Conservation (phyloP, 257 asterid species). For the Scutellaria galericulata region DNA sequence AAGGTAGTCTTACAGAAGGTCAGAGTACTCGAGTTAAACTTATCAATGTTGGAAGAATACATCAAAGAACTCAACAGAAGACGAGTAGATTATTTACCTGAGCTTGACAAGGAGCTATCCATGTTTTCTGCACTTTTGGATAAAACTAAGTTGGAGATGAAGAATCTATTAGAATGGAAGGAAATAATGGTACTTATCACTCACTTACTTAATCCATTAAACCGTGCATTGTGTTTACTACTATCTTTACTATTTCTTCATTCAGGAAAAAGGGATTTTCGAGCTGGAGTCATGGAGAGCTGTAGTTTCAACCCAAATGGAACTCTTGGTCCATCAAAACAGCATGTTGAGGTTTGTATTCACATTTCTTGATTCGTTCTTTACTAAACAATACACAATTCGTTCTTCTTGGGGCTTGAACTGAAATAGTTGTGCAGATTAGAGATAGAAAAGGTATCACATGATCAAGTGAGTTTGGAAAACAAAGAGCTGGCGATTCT, state of each 20-base stretch:
- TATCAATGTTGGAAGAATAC: constrained; percentile 87
- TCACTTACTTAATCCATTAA: not conserved
- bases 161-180: constrained; percentile 80
- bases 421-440: constrained; percentile 52
- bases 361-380: constrained; percentile 22
- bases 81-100: constrained; percentile 74
- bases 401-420: constrained; percentile 19
- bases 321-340: constrained; percentile 66
- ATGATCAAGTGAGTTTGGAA: constrained; percentile 64
- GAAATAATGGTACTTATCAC: constrained; percentile 54
- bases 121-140: constrained; percentile 65
- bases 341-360: constrained; percentile 71
- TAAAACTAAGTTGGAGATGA: constrained; percentile 73
- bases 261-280: constrained; percentile 64
- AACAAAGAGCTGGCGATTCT: constrained; percentile 69
- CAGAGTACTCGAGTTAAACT: constrained; percentile 77
- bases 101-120: constrained; percentile 68
- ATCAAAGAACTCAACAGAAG: constrained; percentile 77
- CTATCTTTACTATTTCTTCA: constrained; percentile 15
- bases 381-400: not conserved
- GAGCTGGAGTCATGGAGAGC: constrained; percentile 84
- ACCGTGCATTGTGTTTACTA: constrained; percentile 25
- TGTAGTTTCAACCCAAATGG: constrained; percentile 55
- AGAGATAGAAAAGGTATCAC: constrained; percentile 65
- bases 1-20: constrained; percentile 90